Evolutionary conservation across 1,284 basidiomycete species (phyloP), one percentile per base, ranked within the genome.

Genomic region (Hypsizygus ulmarius): DNA sequence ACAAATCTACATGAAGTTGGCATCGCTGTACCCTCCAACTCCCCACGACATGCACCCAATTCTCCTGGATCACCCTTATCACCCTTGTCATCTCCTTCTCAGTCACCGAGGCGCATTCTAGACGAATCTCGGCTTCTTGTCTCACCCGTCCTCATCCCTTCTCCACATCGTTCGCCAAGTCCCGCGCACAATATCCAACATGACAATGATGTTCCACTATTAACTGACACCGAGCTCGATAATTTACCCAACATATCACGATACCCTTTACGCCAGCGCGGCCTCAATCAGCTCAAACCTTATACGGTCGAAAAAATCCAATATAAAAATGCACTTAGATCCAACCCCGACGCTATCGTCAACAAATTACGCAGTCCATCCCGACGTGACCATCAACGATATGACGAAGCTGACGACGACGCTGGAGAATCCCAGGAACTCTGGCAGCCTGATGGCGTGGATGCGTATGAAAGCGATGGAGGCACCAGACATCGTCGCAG

Each of bases 321-420:
- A 37, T 84, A 84, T 59, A 71, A 74, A 43, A 60, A 62, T 11
- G 68, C 72, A 29, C 59, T 85, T 45, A 67, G 66, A 29, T 51
- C 60, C 3, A 72, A 72, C 50, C 82, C 81, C 5, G 82, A 84
- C 19, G 82, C 82, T 3, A 77, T 84, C 34, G 69, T 84, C 34
- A 78, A 74, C 43, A 54, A 69, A 32, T n/a, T n/a, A n/a, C 64
- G 59, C 39, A 69, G 67, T 53, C 62, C 64, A n/a, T 55, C 51
- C 51, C 52, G 47, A 21, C 18, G 27, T 21, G 41, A 40, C n/a
- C 50, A 49, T 36, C 58, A 53, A 32, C 58, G 57, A 33, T 58
- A 54, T n/a, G 59, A 63, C 11, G 60, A 64, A 25, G 59, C 64
- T 28, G 63, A 63, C 45, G 59, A 62, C 16, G 59, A 64, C 4